Conservation (phyloP, 1,284 basidiomycete genomes). For the Omphalotus olearius region DNA sequence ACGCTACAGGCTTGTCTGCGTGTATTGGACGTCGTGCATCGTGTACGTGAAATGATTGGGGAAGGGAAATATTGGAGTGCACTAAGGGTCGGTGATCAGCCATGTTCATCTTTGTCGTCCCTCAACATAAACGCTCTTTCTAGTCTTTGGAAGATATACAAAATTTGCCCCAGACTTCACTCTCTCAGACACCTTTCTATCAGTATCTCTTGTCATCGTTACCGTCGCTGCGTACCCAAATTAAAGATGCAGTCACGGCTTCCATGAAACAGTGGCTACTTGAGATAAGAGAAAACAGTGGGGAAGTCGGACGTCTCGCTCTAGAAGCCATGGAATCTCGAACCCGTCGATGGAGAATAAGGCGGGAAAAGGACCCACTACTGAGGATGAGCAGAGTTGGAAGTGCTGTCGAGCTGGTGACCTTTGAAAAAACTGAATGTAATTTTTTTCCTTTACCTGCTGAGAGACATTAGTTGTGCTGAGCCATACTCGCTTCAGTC, state of each 20-base stretch:
- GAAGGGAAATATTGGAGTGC: constrained; percentile 97
- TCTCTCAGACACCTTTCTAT: constrained; percentile 93
- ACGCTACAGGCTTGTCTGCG: constrained; percentile 89
- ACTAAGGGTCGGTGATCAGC: constrained; percentile 69
- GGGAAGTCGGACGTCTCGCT: constrained; percentile 84
- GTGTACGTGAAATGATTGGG: constrained; percentile 89
- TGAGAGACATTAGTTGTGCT: constrained; percentile 7
- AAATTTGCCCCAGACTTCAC: constrained; percentile 82
- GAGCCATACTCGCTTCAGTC: constrained; percentile 41
- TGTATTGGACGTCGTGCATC: constrained; percentile 91
- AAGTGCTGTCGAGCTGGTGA: constrained; percentile 90
- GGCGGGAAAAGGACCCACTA: constrained; percentile 75
- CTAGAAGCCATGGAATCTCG: constrained; percentile 88
- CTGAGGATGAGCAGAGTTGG: constrained; percentile 83
- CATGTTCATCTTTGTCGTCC: constrained; percentile 20
- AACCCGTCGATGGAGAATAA: constrained; percentile 79
- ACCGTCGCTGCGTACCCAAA: constrained; percentile 84
- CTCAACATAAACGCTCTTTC: constrained; percentile 22
- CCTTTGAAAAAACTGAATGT: constrained; percentile 95
- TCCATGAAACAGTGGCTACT: constrained; percentile 97
- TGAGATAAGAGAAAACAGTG: constrained; percentile 88
- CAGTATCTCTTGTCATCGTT: constrained; percentile 89
- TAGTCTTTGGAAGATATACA: constrained; percentile 94
- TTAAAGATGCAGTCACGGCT: constrained; percentile 91
- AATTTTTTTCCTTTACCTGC: constrained; percentile 23